Evolutionary conservation across 768 basidiomycete species (phyloP).

Genomic region (Collybiopsis confluens): DNA sequence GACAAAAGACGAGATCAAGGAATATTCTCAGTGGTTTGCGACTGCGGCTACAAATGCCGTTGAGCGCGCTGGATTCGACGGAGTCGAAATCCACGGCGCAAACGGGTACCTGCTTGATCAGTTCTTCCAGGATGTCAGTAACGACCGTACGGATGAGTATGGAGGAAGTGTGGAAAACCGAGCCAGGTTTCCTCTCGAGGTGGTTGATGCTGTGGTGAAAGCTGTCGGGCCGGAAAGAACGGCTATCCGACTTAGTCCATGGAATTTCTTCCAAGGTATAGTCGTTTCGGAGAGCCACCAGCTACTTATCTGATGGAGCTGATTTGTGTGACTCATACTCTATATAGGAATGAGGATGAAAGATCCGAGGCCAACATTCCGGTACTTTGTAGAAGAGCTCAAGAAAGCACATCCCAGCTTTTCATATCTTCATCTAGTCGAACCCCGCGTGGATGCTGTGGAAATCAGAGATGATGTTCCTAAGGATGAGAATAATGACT

Average conservation of each 20-base stretch:
- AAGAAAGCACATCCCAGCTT: slow-evolving; percentile 1
- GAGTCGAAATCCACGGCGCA: slow-evolving; percentile 44
- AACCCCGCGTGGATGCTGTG: no score
- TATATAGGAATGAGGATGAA: no score
- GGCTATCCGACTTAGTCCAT: slow-evolving; percentile 56
- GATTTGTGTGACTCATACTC: no score
- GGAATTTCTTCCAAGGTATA: no score
- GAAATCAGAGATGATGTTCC: no score
- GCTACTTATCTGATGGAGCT: no score
- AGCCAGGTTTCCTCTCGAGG: slow-evolving; percentile 50
- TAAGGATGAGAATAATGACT: no score
- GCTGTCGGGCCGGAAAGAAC: slow-evolving; percentile 51
- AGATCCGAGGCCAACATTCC: no score
- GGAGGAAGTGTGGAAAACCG: slow-evolving; percentile 66
- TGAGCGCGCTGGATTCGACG: slow-evolving; percentile 62
- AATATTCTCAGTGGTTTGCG: slow-evolving; percentile 47
- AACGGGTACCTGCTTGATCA: slow-evolving; percentile 54
- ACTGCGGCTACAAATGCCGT: slow-evolving; percentile 54
- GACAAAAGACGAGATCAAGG: slow-evolving; percentile 42
- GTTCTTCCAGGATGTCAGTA: slow-evolving; percentile 55
- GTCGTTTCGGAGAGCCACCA: no score
- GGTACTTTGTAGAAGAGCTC: slow-evolving; percentile 21
- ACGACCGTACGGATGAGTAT: slow-evolving; percentile 59
- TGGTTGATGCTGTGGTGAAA: slow-evolving; percentile 45
- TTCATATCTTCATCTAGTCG: no score